Evolutionary conservation across 805 yeast species (phyloP).

Genomic region (Candida hungchunana): DNA sequence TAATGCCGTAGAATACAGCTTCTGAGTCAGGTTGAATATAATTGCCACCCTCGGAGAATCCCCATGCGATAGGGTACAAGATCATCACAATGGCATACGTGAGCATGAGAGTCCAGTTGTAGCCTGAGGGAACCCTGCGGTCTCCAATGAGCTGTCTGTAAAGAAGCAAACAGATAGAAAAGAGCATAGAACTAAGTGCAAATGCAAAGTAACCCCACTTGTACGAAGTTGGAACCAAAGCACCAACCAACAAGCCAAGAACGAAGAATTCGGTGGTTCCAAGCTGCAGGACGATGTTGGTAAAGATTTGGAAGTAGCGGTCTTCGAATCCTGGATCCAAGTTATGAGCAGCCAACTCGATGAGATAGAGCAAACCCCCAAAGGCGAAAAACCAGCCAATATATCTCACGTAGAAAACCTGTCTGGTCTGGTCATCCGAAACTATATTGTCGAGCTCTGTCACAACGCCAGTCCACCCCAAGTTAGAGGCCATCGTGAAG

Average conservation of each 20-base stretch:
- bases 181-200: slow-evolving; percentile 41
- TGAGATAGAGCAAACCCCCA: slow-evolving; percentile 38
- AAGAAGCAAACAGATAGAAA: slow-evolving; percentile 30
- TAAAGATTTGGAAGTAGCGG: slow-evolving; percentile 19
- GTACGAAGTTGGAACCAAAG: slow-evolving; percentile 49
- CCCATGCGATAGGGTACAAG: slow-evolving; percentile 47
- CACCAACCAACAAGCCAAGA: slow-evolving; percentile 52
- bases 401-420: slow-evolving; percentile 51
- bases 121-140: slow-evolving; percentile 7
- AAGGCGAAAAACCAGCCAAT: slow-evolving; percentile 55
- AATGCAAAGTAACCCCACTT: slow-evolving; percentile 69
- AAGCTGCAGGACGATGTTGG: slow-evolving; percentile 36
- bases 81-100: slow-evolving; percentile 35
- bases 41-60: slow-evolving; percentile 53
- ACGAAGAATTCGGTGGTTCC: slow-evolving; percentile 43
- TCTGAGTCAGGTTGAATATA: slow-evolving; percentile 49
- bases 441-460: slow-evolving; percentile 46
- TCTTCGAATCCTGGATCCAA: slow-evolving; percentile 14
- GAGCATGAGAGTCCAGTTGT: slow-evolving; percentile 11
- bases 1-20: slow-evolving; percentile 49
- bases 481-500: slow-evolving; percentile 53
- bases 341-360: slow-evolving; percentile 24
- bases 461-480: slow-evolving; percentile 47
- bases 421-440: slow-evolving; percentile 37
- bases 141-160: slow-evolving; percentile 26